phyloP scores from a whole-genome alignment of 2,329 filamentous ascomycete genomes.

The Mycosphaerelloides madeirae region DNA sequence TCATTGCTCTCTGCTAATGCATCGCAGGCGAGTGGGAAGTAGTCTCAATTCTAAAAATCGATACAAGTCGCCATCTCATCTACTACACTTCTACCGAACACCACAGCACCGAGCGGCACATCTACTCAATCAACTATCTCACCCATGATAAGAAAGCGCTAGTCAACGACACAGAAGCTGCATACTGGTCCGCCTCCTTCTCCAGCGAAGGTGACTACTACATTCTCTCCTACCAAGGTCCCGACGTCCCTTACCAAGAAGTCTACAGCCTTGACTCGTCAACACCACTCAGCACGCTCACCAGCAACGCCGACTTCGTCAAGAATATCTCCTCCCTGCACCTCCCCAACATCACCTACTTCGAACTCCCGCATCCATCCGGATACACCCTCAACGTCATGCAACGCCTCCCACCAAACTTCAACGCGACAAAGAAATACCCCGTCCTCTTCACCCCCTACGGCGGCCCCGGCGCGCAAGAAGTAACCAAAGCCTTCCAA shows the following conservation, averaged over 20 bases:
- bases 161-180: conserved; percentile 57
- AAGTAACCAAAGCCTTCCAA: conserved; percentile 55
- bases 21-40: conserved; percentile 60
- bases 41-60: conserved; percentile 54
- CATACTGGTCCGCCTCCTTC: conserved; percentile 61
- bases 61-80: conserved; percentile 51
- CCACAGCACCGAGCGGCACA: conserved; percentile 62
- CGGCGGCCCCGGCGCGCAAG: conserved; percentile 61
- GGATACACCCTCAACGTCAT: conserved; percentile 61
- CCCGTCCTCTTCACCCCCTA: conserved; percentile 64
- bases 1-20: conserved; percentile 18
- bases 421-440: conserved; percentile 59
- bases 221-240: conserved; percentile 60
- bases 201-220: conserved; percentile 60
- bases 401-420: conserved; percentile 61
- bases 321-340: conserved; percentile 55
- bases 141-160: conserved; percentile 53
- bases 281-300: conserved; percentile 54
- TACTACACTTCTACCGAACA: conserved; percentile 63
- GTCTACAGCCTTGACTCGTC: conserved; percentile 56
- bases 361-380: conserved; percentile 57
- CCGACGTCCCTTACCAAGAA: conserved; percentile 65
- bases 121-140: conserved; percentile 61
- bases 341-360: conserved; percentile 60
- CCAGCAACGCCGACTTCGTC: conserved; percentile 56